These are phyloP conservation scores for Brettanomyces custersianus DNA, from an alignment of 805 yeast genomes.

Conservation along the genomic window DNA sequence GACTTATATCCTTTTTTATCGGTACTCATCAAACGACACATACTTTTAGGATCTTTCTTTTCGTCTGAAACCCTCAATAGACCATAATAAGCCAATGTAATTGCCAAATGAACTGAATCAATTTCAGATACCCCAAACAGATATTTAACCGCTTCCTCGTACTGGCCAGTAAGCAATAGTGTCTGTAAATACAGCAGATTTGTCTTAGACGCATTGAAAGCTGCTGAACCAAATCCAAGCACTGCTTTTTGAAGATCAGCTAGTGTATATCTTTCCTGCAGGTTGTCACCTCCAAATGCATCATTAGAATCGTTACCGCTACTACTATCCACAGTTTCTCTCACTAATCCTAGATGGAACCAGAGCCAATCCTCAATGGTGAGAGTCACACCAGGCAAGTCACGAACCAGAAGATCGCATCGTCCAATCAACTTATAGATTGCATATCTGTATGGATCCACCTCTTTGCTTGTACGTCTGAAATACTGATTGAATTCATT, in stretches of 20 bases:
- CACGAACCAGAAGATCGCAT: constrained; percentile 62
- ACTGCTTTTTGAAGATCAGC: constrained; percentile 66
- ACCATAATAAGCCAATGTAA: constrained; percentile 69
- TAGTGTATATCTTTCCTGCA: constrained; percentile 58
- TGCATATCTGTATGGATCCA: constrained; percentile 86
- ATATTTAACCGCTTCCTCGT: constrained; percentile 69
- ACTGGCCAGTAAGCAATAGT: constrained; percentile 66
- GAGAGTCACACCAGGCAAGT: constrained; percentile 56
- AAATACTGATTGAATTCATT: constrained; percentile 82
- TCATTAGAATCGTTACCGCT: constrained; percentile 4
- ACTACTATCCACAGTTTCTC: constrained; percentile 36
- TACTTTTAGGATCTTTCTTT: constrained; percentile 2
- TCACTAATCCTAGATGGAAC: constrained; percentile 76
- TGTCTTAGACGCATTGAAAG: constrained; percentile 56
- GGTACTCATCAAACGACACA: constrained; percentile 8
- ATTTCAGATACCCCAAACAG: constrained; percentile 57
- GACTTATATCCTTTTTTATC: constrained; percentile 22
- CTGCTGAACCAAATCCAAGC: constrained; percentile 60
- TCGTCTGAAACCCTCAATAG: constrained; percentile 38
- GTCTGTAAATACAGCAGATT: constrained; percentile 70
- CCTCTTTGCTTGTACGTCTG: constrained; percentile 47
- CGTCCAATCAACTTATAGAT: constrained; percentile 90
- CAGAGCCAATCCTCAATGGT: constrained; percentile 96
- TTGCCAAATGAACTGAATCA: constrained; percentile 85
- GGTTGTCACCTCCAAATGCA: constrained; percentile 34